Base-by-base conservation (phyloP, 164 flowering plant genomes). In the Vitis amurensis region DNA sequence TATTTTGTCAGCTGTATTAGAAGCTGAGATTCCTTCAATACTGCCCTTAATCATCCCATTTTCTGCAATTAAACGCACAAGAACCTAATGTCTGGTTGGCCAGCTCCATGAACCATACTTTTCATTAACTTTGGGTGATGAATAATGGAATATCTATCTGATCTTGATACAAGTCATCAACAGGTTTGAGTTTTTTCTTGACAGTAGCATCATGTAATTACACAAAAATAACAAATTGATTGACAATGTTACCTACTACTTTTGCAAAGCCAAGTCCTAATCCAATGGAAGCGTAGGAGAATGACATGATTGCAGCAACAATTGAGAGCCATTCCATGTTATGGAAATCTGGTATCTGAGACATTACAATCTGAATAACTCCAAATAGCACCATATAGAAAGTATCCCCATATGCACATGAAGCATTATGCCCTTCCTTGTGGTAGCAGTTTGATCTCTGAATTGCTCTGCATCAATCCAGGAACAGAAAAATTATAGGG, bases 281-380 rank as follows among this genome's bases (percentile, higher is more conserved):
- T 52, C 89, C 91, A 50, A 86, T 84, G 61, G 60, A 71, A 16
- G 97, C 69, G 75, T 91, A 91, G 49, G 77, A 70, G 71, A 89
- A 88, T 66, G 97, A 89, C 97, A 89, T 91, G 72, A 84, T 57
- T 17, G 94, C 89, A 1, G 97, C 94, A 9, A 89, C 61, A 47
- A 82, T 30, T 8, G 97, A 91, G 12, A 93, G 86, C 94, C 94
- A 89, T 31, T 49, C 80, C 83, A 87, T 89, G 70, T 86, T 68
- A 50, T 85, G 90, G 53, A 91, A 84, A 76, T 90, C 73, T 5
- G 96, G 97, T 17, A 90, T 90, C 66, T 88, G 96, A 48, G 97
- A 93, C 72, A 81, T 71, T 3, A 85, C 29, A 3, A 90, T 64
- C 76, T 93, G 91, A 55, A 85, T 44, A 6, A 62, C 75, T 61